phyloP scores from a whole-genome alignment of 768 basidiomycete species.

The Piloderma croceum region DNA sequence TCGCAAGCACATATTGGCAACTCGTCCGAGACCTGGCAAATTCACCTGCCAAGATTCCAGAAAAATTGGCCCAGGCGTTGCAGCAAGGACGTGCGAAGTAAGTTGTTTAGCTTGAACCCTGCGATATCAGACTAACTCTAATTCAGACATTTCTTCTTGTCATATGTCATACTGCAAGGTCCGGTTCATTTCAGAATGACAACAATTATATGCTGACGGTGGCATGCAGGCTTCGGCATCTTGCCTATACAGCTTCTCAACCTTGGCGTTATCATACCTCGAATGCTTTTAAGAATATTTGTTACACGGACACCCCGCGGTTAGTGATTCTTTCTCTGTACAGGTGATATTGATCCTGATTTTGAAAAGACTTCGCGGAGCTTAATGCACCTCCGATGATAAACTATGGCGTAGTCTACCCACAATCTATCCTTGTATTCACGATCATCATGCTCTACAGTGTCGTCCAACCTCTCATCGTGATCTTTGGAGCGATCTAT shows the following conservation, averaged over 20 bases:
- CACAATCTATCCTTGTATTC: constrained; percentile 93
- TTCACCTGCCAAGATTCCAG: constrained; percentile 89
- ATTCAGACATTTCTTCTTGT: constrained; percentile 80
- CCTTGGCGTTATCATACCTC: constrained; percentile 80
- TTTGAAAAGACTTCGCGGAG: constrained; percentile 80
- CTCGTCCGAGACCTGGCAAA: constrained; percentile 88
- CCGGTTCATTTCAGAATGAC: not conserved
- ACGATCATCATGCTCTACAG: constrained; percentile 93
- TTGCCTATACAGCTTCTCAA: constrained; percentile 96
- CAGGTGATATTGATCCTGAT: not conserved
- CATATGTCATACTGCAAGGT: constrained; percentile 84
- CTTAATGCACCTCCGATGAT: constrained; percentile 97
- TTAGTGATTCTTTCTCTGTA: constrained; percentile 23
- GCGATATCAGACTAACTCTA: too few species aligned
- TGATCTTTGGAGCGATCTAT: constrained; percentile 92
- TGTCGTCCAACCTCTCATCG: constrained; percentile 90
- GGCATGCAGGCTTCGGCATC: constrained; percentile 80
- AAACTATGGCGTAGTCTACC: constrained; percentile 96
- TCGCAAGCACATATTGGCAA: constrained; percentile 89
- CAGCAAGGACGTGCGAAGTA: constrained; percentile 46
- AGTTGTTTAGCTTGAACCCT: constrained; percentile 8
- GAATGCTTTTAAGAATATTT: constrained; percentile 67
- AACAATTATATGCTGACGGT: constrained; percentile 8
- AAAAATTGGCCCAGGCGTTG: constrained; percentile 83
- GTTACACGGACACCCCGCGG: constrained; percentile 89